Conservation (phyloP, 1,284 basidiomycete genomes). For the Boletus sp. region DNA sequence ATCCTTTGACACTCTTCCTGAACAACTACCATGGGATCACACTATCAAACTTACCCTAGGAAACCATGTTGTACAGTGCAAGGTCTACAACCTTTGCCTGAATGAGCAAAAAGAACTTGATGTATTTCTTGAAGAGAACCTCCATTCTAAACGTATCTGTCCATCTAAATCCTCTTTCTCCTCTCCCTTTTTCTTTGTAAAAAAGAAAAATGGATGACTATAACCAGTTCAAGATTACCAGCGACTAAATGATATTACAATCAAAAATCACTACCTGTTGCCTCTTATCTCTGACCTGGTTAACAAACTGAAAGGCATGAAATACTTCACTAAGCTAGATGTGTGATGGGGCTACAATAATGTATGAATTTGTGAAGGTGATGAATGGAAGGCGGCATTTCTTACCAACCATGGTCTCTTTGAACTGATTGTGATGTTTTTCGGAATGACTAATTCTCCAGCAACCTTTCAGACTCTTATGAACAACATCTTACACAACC, state of each 20-base stretch:
- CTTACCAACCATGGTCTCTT: background rate
- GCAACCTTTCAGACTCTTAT: slow-evolving; percentile 35
- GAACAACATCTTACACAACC: slow-evolving; percentile 25
- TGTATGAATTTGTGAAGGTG: background rate
- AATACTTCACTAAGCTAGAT: background rate
- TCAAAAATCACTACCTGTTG: background rate
- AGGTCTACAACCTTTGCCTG: background rate
- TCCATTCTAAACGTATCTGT: background rate
- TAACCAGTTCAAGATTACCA: background rate
- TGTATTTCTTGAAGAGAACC: background rate
- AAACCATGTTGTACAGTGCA: background rate
- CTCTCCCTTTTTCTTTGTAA: background rate
- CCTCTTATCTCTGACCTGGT: background rate
- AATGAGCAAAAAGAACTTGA: background rate
- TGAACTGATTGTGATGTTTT: no score
- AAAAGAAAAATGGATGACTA: background rate
- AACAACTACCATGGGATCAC: background rate
- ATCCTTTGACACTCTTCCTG: no score
- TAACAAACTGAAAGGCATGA: background rate
- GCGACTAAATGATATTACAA: background rate
- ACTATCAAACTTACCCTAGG: background rate
- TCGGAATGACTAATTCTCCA: slow-evolving; percentile 25
- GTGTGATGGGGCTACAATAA: background rate
- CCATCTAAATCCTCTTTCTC: background rate
- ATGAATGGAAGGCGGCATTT: background rate